A percentile compares a stretch with the other conserved stretches of the same genome.
Conservation (phyloP, 371 early-diverging fungal genomes). For the Zopfochytrium polystomum region DNA sequence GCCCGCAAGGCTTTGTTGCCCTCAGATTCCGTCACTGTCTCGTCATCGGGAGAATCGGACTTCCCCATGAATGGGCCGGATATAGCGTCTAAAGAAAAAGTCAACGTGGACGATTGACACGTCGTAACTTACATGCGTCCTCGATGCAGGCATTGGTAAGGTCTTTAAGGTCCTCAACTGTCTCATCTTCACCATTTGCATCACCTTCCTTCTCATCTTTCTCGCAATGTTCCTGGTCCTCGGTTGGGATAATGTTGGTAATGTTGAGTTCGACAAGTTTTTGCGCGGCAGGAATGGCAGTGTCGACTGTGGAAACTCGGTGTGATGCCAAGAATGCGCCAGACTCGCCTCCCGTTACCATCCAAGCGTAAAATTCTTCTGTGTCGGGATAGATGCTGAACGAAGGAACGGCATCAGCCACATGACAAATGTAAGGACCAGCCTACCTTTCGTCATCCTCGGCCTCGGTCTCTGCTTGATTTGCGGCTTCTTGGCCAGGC, state of each 20-base stretch:
- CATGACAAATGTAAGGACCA: not conserved
- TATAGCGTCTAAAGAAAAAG: too few relatives aligned
- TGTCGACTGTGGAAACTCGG: constrained; percentile 8
- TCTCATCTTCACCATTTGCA: not conserved
- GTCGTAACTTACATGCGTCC: constrained; percentile 1
- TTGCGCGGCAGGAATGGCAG: constrained; percentile 11
- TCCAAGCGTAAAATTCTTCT: constrained; percentile 24
- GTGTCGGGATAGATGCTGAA: constrained; percentile 27
- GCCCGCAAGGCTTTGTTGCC: not conserved
- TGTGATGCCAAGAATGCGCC: constrained; percentile 21
- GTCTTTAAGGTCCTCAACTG: not conserved
- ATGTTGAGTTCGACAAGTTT: constrained; percentile 5
- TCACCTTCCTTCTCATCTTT: constrained; percentile 4
- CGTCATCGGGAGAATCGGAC: constrained; percentile 1
- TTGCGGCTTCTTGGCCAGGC: not conserved
- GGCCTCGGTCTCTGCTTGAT: not conserved
- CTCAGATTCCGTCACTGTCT: not conserved
- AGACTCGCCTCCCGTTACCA: constrained; percentile 6
- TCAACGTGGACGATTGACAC: not conserved
- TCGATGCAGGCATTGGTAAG: not conserved
- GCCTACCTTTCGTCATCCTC: constrained; percentile 1
- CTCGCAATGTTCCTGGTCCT: constrained; percentile 7
- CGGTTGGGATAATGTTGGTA: constrained; percentile 3
- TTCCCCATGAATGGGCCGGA: too few relatives aligned
- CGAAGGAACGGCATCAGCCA: not conserved